Base-by-base conservation (phyloP, 441 rosid species). In the Rhodomyrtus psidioides region DNA sequence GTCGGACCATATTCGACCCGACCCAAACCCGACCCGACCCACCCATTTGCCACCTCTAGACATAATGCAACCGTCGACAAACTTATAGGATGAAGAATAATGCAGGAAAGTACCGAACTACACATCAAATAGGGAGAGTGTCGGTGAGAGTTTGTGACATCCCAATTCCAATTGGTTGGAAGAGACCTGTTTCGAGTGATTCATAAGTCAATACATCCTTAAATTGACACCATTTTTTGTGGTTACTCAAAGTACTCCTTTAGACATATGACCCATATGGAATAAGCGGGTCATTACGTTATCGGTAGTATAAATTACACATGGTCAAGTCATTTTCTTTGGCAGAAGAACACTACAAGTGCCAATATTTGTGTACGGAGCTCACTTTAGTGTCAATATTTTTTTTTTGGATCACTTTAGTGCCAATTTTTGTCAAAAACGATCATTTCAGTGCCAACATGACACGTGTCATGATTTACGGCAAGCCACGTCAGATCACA, bases 171-270 rank as follows among this genome's bases (percentile, higher is more conserved):
- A 65, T 65, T 2, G 21, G 4, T 17, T 65, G 26, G 76, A 13
- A 65, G 21, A 65, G 7, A 34, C 13, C 15, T 24, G 0, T 65
- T 34, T 65, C 21, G 26, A 65, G 44, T 19, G 4, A 42, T 42
- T 34, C 26, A 65, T 65, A 34, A 30, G 15, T 65, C 2, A 12
- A 65, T 14, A 58, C 34, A 19, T 2, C 24, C 26, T 17, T 30
- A 30, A 62, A 65, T 65, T 7, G 16, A 3, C 49, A 19, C 49
- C 26, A 0, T 21, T 7, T 65, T 65, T 3, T 17, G 12, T 34
- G 7, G 0, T 65, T 2, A 34, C 76, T 65, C 0, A 0, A 0
- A 5, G 0, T 65, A 34, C 8, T 17, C 44, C 10, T 65, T 65
- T 34, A 5, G 21, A 65, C 7, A 9, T 12, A 34, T 65, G 24